Evolutionary conservation across 83 land plant species (phyloP).

Genomic region (Picea abies): DNA sequence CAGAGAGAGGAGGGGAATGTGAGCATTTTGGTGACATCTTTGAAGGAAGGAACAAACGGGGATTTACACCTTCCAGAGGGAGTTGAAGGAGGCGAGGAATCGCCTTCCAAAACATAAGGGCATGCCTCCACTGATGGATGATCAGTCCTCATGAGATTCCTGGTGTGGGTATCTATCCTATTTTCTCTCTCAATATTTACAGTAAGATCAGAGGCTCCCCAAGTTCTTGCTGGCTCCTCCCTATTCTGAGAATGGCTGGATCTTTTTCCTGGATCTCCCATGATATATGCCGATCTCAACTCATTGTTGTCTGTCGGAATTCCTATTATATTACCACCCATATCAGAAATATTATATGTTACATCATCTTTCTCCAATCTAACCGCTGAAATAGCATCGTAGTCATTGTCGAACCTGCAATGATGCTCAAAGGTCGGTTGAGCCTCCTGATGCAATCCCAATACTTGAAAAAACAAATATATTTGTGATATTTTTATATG

Average conservation of each 20-base stretch:
- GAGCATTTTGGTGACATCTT: background rate
- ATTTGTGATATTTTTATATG: background rate
- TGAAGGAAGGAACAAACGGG: constrained; percentile 9
- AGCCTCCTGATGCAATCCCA: background rate
- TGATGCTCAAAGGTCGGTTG: background rate
- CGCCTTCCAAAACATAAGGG: background rate
- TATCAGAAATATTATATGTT: background rate
- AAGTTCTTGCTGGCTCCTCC: background rate
- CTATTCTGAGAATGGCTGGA: too few relatives aligned
- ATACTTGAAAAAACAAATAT: background rate
- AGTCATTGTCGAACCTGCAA: background rate
- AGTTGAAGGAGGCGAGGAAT: background rate
- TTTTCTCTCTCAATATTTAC: background rate
- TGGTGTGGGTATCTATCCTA: background rate
- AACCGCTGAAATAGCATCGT: background rate
- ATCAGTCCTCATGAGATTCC: background rate
- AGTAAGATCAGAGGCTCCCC: background rate
- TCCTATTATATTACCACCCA: too few relatives aligned
- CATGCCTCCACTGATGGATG: background rate
- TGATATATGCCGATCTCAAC: too few relatives aligned
- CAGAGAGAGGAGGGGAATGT: constrained; percentile 11
- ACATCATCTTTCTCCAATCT: background rate
- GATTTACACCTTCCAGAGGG: constrained; percentile 13
- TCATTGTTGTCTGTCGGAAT: too few relatives aligned
- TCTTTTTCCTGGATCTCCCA: too few relatives aligned